Conservation (phyloP, 2,329 filamentous ascomycete species). For the Colletotrichum chlorophyti region DNA sequence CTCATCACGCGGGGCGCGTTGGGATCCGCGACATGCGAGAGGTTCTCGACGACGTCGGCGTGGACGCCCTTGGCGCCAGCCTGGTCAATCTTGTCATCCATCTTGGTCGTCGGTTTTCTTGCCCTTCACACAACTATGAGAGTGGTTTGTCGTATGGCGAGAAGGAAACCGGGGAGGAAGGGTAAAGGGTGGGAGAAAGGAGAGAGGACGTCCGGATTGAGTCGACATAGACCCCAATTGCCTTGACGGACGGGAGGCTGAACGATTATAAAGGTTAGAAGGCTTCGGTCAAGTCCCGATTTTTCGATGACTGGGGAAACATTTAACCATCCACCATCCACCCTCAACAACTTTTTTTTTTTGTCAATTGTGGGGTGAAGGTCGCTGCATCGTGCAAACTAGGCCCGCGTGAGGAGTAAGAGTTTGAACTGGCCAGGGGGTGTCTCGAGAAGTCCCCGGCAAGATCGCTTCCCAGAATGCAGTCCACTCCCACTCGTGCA, state of each 20-base stretch:
- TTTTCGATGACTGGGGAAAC: neutral
- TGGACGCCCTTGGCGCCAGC: slow-evolving; percentile 12
- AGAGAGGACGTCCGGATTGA: slow-evolving; percentile 16
- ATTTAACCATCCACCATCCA: slow-evolving; percentile 7
- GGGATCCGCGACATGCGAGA: slow-evolving; percentile 1
- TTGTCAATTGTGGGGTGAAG: slow-evolving; percentile 26
- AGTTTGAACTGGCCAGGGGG: slow-evolving; percentile 8
- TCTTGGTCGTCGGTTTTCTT: slow-evolving; percentile 17
- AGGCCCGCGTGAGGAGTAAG: slow-evolving; percentile 9
- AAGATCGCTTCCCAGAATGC: too few relatives aligned
- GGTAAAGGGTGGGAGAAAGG: neutral
- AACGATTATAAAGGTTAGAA: slow-evolving; percentile 12
- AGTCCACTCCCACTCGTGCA: too few relatives aligned
- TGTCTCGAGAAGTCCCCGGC: too few relatives aligned
- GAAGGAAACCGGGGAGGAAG: neutral
- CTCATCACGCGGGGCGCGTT: slow-evolving; percentile 33
- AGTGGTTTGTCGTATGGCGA: neutral
- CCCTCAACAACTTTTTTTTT: slow-evolving; percentile 14
- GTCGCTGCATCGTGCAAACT: slow-evolving; percentile 2
- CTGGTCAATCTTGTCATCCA: slow-evolving; percentile 14
- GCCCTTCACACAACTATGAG: neutral
- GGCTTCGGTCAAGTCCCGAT: slow-evolving; percentile 23
- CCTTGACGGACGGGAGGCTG: neutral
- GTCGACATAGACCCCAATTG: neutral
- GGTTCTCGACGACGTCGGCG: slow-evolving; percentile 15